Evolutionary conservation across 2,329 filamentous ascomycete genomes (phyloP).

Genomic region (Colletotrichum paranaense): DNA sequence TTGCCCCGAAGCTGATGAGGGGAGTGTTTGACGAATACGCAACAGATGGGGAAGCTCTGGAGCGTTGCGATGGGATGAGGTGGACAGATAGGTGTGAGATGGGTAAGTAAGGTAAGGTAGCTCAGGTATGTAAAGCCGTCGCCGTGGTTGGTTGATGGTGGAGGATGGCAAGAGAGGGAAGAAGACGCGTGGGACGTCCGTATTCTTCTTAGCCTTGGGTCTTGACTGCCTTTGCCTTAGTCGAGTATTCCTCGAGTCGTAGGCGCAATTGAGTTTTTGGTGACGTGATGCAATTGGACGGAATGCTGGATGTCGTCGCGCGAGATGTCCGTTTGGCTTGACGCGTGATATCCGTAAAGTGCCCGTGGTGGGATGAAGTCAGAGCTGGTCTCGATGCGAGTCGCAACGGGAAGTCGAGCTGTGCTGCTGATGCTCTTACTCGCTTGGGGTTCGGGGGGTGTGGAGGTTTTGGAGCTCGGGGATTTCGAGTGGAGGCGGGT

Average conservation of each 20-base stretch:
- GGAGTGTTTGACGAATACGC: conserved; percentile 6
- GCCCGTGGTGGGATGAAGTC: not conserved
- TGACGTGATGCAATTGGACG: not conserved
- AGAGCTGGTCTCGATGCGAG: not conserved
- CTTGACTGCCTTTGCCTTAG: too few relatives aligned
- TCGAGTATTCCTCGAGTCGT: not conserved
- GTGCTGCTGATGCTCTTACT: not conserved
- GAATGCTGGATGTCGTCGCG: not conserved
- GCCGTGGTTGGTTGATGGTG: not conserved
- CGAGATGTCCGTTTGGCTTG: not conserved
- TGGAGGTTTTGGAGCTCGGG: conserved; percentile 21
- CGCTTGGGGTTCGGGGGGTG: conserved; percentile 3
- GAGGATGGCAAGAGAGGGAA: not conserved
- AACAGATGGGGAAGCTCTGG: conserved; percentile 17
- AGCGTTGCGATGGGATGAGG: not conserved
- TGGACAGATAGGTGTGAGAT: not conserved
- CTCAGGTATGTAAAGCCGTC: not conserved
- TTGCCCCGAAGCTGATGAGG: conserved; percentile 29
- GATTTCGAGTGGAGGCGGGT: conserved; percentile 3
- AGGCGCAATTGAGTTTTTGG: conserved; percentile 8
- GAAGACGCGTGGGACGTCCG: not conserved
- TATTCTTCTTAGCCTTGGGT: not conserved
- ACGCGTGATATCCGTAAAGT: not conserved
- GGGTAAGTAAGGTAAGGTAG: not conserved
- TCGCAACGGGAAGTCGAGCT: not conserved